Evolutionary conservation across 331 rosid species (phyloP).

Genomic region (Pyrus hybrid): DNA sequence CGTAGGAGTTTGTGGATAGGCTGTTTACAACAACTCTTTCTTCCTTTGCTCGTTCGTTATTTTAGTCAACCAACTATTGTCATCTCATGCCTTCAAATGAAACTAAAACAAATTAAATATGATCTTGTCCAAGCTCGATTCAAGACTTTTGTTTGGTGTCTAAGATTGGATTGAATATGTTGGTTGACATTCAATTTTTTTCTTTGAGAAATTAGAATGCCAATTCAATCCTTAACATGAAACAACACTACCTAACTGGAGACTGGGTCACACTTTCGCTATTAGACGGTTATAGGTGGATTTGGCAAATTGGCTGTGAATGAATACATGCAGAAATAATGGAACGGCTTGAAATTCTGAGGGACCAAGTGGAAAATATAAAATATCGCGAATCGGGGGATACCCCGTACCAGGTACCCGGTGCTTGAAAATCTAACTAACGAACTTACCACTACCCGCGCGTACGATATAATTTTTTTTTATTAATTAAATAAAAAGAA

Average conservation of each 20-base stretch:
- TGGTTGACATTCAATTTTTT: neutral
- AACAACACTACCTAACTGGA: neutral
- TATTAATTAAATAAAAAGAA: neutral
- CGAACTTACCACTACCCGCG: neutral
- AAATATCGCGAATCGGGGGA: neutral
- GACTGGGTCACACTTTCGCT: too few species aligned
- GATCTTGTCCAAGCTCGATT: neutral
- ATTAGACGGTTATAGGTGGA: neutral
- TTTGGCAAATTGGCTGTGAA: neutral
- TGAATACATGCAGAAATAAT: neutral
- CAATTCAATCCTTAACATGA: neutral
- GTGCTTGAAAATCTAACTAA: neutral
- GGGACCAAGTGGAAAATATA: neutral
- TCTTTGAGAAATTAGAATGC: too few species aligned
- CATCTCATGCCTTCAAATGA: neutral
- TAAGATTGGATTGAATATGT: neutral
- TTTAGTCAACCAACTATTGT: neutral
- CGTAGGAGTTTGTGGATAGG: neutral
- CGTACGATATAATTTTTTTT: neutral
- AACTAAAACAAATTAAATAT: neutral
- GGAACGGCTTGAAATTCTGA: neutral
- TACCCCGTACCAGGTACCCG: neutral
- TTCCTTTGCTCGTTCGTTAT: too few species aligned
- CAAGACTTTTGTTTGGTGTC: neutral
- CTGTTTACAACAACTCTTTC: neutral